Base-by-base conservation (phyloP, 768 basidiomycete genomes). In the Psilocybe cyanescens region DNA sequence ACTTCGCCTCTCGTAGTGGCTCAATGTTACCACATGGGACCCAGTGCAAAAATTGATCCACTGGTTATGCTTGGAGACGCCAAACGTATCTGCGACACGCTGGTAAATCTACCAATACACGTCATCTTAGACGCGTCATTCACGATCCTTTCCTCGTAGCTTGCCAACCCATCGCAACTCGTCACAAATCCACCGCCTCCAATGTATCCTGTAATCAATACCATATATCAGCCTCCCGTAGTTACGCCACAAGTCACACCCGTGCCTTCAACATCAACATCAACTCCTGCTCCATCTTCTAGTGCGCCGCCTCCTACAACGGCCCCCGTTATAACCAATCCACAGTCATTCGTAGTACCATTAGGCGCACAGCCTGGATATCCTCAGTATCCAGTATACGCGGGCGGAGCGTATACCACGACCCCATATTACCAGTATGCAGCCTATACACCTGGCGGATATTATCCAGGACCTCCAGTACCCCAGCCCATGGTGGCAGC, bases 11-110 rank as follows among this genome's bases (percentile, higher is more conserved):
- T 90, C 60, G 91, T 93, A 17, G 81, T 93, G 47, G 87, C 91
- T 2, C 92, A 93, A 72, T 91, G 88, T 67, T 94, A 92, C 71
- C 86, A 89, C 65, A 84, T 88, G 81, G 89, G 88, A 4, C 84
- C 88, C 7, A 78, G 79, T 11, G 82, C 78, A 60, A 90, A 89
- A 65, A 82, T 92, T 12, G 91, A 94, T 65, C 91, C 91, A 4
- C 66, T 94, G 47, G 76, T 77, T 57, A 88, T 94, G 85, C 81
- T 94, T 3, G 82, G 73, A 37, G 92, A 93, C 55, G 92, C 91
- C 5, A 92, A 91, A 73, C 82, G 86, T 30, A 84, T 89, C 14
- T 93, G 92, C 64, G 91, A 94, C 73, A 84, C 83, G 19, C 81
- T 94, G 29, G 91, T 92, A 73, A 74, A 80, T 33, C 8, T 17